Base-by-base conservation (phyloP, 2,329 filamentous ascomycete species). In the Diaporthe citrichinensis region DNA sequence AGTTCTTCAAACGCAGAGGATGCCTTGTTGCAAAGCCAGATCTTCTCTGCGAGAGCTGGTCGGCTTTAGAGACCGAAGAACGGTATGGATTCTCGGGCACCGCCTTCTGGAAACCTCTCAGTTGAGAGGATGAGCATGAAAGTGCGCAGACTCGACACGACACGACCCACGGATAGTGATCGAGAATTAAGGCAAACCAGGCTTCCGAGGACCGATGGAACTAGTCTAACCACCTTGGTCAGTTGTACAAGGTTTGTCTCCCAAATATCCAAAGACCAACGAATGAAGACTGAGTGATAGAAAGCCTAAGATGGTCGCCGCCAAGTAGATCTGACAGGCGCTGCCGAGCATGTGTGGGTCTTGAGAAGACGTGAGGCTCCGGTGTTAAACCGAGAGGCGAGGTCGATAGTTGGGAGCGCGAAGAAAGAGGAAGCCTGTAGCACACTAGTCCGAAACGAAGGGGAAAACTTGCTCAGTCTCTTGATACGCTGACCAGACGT, bases 381-480 rank as follows among this genome's bases (percentile, higher is more conserved):
- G 62, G 31, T 53, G 28, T 39, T 25, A 25, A 20, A 1, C n/a
- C 31, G 65, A 20, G 34, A 51, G 34, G 44, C 65, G 65, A 53
- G 28, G 34, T 39, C 8, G 34, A 39, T 17, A 53, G 28, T 28
- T 23, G 20, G 65, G 9, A 55, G 65, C 25, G 8, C 5, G 41
- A n/a, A 59, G 46, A 23, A 23, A 20, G 25, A 28, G 5, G 46
- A 39, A 20, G 46, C 65, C 23, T 28, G 46, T 17, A 53, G 46
- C 65, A 68, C 46, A 41, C 65, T 34, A 23, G 4, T 53, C 65
- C 65, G 65, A 69, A 69, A 69, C 65, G 46, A 69, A 69, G 46
- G 65, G 46, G 65, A 39, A 69, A 69, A 69, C 65, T 53, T 69
- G 65, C 65, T 69, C 65, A 69, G 49, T 53, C 49, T 28, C 65